These are phyloP conservation scores for Helminthosporium solani DNA, from an alignment of 2,329 filamentous ascomycete species.

Conservation along the genomic window DNA sequence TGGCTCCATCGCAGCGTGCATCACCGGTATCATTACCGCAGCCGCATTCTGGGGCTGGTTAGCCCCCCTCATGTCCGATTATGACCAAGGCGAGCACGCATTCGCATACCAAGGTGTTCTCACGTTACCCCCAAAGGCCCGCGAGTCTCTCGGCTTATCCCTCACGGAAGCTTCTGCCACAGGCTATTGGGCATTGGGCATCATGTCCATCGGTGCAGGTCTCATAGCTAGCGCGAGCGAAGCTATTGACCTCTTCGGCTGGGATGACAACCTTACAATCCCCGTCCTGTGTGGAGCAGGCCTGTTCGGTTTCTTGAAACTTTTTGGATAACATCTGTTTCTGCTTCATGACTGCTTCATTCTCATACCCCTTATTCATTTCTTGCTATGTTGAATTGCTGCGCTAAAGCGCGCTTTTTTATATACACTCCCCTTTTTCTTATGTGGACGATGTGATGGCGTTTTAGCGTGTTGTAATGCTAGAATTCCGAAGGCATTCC, in stretches of 20 bases:
- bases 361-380: background rate
- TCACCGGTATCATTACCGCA: constrained; percentile 80
- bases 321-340: constrained; percentile 60
- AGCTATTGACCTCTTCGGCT: constrained; percentile 85
- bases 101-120: constrained; percentile 83
- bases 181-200: constrained; percentile 71
- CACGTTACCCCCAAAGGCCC: constrained; percentile 63
- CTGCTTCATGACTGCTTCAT: background rate
- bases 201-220: constrained; percentile 86
- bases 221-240: constrained; percentile 86
- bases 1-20: constrained; percentile 79
- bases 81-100: constrained; percentile 51
- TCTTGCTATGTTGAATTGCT: background rate
- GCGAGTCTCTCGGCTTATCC: constrained; percentile 62
- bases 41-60: constrained; percentile 86
- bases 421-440: background rate
- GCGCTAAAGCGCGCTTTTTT: background rate
- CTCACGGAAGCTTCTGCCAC: constrained; percentile 61
- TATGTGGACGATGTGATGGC: background rate
- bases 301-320: constrained; percentile 86
- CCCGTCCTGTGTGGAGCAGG: constrained; percentile 85
- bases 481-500: background rate
- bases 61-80: constrained; percentile 55
- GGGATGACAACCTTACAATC: constrained; percentile 98
- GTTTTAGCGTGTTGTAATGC: background rate